phyloP scores from a whole-genome alignment of 306 rosid species.

The Inga leiocalycina region DNA sequence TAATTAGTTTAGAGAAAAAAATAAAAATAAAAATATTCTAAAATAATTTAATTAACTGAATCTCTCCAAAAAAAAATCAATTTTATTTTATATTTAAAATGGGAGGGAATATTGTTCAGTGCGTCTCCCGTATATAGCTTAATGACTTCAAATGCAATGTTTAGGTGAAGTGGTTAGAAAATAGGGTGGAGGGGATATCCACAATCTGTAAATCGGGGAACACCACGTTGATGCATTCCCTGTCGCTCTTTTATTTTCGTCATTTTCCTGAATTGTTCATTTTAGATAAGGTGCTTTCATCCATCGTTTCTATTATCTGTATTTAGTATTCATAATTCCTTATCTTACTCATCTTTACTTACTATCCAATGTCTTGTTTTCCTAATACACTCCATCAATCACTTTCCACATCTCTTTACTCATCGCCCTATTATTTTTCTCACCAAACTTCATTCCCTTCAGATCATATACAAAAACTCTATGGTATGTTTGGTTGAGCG shows the following conservation, averaged over 20 bases:
- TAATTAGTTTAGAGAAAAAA: too few relatives aligned
- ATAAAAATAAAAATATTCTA: too few relatives aligned
- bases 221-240: conserved; percentile 16
- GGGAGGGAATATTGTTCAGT: too few relatives aligned
- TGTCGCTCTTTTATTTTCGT: background rate
- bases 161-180: too few relatives aligned
- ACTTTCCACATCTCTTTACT: background rate
- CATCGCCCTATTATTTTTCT: background rate
- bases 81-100: too few relatives aligned
- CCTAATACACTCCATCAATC: background rate
- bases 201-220: background rate
- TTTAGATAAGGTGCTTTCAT: background rate
- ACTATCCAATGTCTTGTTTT: background rate
- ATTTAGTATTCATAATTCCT: background rate
- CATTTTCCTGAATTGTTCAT: background rate
- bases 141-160: background rate
- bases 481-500: too few relatives aligned
- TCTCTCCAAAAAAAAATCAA: too few relatives aligned
- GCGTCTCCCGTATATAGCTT: too few relatives aligned
- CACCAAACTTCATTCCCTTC: too few relatives aligned
- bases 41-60: too few relatives aligned
- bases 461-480: too few relatives aligned
- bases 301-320: background rate
- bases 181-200: background rate
- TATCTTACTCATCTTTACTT: background rate